Percentiles rank a stretch among this genome's conserved stretches.
Conservation (phyloP, 345 rosid species). For the Cardamine resedifolia region DNA sequence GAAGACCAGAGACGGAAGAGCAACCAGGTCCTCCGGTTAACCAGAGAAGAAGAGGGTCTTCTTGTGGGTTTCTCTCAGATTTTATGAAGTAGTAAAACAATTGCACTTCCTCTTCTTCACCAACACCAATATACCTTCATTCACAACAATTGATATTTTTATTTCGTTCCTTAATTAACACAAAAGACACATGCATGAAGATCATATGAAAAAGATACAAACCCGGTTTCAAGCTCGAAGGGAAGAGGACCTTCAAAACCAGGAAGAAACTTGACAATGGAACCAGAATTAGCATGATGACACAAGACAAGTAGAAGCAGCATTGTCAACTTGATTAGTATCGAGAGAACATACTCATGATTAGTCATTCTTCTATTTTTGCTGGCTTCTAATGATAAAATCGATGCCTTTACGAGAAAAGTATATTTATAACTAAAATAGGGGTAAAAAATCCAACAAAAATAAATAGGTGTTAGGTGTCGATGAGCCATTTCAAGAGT, state of each 20-base stretch:
- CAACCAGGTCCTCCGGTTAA: conserved; percentile 70
- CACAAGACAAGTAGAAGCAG: too few species aligned
- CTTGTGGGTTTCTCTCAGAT: conserved; percentile 49
- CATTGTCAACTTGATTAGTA: too few species aligned
- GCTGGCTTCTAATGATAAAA: too few species aligned
- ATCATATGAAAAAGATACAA: conserved; percentile 1
- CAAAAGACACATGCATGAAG: not conserved
- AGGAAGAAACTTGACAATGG: conserved; percentile 21
- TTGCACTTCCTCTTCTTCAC: conserved; percentile 43
- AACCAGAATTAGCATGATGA: conserved; percentile 8
- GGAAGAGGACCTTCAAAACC: conserved; percentile 27
- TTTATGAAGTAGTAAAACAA: conserved; percentile 55
- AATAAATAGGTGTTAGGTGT: too few species aligned
- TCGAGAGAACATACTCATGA: too few species aligned
- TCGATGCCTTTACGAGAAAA: too few species aligned
- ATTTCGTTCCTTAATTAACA: too few species aligned
- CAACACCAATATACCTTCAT: conserved; percentile 54
- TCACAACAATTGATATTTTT: too few species aligned
- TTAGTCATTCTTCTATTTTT: too few species aligned
- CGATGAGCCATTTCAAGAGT: too few species aligned
- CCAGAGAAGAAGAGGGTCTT: conserved; percentile 62
- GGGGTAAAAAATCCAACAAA: too few species aligned
- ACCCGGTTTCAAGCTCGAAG: conserved; percentile 25
- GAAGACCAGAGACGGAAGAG: conserved; percentile 45
- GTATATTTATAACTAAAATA: too few species aligned